A percentile compares a stretch with the other conserved stretches of the same genome.
Conservation (phyloP, 2,329 filamentous ascomycete genomes). For the Monosporascus sp. region DNA sequence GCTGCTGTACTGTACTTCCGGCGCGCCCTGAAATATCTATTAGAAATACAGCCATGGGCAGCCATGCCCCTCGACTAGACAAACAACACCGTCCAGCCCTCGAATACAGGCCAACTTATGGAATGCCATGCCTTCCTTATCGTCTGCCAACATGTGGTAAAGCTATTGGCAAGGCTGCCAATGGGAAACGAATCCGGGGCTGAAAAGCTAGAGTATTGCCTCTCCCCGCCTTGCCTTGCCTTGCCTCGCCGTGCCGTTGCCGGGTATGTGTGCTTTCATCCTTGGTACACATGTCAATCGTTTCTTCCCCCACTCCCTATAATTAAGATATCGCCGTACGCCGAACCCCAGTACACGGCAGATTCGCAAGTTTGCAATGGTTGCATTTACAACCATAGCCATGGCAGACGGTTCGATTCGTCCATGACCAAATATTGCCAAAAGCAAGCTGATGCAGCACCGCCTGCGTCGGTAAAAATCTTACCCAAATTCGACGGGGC, state of each 20-base stretch:
- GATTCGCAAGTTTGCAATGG: background rate
- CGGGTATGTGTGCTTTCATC: background rate
- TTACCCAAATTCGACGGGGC: background rate
- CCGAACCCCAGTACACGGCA: constrained; percentile 1
- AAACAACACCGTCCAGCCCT: no score
- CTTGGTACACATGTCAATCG: constrained; percentile 23
- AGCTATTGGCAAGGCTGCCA: no score
- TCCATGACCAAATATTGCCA: background rate
- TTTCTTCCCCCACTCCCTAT: constrained; percentile 14
- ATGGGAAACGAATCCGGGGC: background rate
- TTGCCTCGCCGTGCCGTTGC: constrained; percentile 14
- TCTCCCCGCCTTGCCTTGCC: constrained; percentile 12
- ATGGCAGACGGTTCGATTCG: background rate
- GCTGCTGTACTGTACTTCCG: no score
- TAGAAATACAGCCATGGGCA: no score
- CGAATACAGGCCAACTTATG: no score
- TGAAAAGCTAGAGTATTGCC: constrained; percentile 19
- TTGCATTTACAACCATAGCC: no score
- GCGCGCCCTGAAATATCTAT: no score
- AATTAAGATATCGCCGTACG: constrained; percentile 7
- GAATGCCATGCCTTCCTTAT: no score
- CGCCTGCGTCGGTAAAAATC: background rate
- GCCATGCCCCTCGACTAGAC: no score
- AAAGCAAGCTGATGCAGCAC: background rate
- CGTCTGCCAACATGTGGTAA: no score